Percentiles rank a stretch among this genome's conserved stretches.
Conservation (phyloP, 768 basidiomycete species). For the Mycena kentingensis region DNA sequence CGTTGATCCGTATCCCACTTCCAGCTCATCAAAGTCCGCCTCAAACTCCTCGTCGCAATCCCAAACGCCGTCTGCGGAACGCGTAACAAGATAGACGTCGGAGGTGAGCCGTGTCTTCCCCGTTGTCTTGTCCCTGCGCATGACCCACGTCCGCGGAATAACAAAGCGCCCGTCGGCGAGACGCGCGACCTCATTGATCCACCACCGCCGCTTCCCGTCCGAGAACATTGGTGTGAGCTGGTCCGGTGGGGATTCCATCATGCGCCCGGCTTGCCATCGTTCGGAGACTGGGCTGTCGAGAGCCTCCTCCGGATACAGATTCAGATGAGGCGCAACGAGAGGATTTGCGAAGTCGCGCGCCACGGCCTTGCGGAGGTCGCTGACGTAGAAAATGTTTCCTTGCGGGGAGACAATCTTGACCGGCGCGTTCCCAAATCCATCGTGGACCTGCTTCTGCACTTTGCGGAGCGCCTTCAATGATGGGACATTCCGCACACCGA, state of each 20-base stretch:
- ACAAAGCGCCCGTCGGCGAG: conserved; percentile 6
- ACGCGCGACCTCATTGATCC: conserved; percentile 17
- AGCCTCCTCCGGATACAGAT: conserved; percentile 14
- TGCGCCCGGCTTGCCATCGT: conserved; percentile 16
- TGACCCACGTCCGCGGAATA: conserved; percentile 3
- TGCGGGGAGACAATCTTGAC: too few relatives aligned
- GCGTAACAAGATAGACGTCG: not conserved
- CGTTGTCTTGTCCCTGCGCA: conserved; percentile 1
- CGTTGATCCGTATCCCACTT: not conserved
- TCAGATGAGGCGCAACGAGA: conserved; percentile 1
- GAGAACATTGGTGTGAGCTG: conserved; percentile 17
- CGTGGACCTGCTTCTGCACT: too few relatives aligned
- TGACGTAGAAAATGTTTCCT: too few relatives aligned
- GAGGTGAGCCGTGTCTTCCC: too few relatives aligned
- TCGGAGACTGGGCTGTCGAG: conserved; percentile 12
- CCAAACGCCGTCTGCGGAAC: not conserved
- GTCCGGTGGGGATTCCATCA: conserved; percentile 9
- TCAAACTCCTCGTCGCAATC: conserved; percentile 3
- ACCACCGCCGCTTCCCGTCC: conserved; percentile 14
- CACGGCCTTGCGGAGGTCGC: too few relatives aligned
- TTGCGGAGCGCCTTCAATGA: too few relatives aligned
- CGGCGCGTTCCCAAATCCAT: too few relatives aligned
- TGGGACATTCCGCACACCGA: too few relatives aligned
- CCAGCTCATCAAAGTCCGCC: conserved; percentile 3
- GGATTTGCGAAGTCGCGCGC: too few relatives aligned